phyloP scores from a whole-genome alignment of 169 alveolate genomes.

The Plasmodium cynomolgi region DNA sequence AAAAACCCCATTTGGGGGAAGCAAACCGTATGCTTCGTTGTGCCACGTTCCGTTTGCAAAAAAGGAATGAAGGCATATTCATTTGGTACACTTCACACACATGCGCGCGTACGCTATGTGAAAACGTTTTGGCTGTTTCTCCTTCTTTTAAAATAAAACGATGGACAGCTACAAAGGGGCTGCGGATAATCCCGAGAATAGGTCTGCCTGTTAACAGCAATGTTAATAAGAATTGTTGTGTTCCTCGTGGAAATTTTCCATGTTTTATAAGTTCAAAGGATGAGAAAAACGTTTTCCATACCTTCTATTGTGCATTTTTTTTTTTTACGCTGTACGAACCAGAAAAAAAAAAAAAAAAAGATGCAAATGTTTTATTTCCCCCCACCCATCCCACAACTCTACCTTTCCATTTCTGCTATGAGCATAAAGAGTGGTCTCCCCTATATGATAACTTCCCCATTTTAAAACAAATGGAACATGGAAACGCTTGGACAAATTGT shows the following conservation, averaged over 20 bases:
- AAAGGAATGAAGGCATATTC: neutral
- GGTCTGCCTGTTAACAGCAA: neutral
- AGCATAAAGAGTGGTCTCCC: neutral
- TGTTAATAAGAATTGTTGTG: neutral
- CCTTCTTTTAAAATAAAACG: neutral
- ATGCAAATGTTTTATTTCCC: neutral
- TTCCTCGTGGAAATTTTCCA: neutral
- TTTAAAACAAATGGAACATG: neutral
- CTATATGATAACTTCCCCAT: neutral
- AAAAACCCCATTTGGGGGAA: neutral
- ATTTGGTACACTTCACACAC: neutral
- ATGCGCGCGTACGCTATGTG: neutral
- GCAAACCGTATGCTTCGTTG: neutral
- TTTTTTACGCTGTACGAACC: neutral
- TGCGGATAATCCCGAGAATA: neutral
- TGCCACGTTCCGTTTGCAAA: neutral
- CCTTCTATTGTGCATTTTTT: neutral
- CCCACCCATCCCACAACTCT: neutral
- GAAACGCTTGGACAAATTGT: neutral
- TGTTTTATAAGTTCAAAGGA: neutral
- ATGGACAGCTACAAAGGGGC: neutral
- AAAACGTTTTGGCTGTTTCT: neutral
- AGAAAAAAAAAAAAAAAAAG: neutral
- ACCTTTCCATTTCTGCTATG: neutral
- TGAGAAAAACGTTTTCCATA: neutral